These are phyloP conservation scores for Plasmodium billcollinsi DNA, from an alignment of 169 alveolate species.

Conservation along the genomic window DNA sequence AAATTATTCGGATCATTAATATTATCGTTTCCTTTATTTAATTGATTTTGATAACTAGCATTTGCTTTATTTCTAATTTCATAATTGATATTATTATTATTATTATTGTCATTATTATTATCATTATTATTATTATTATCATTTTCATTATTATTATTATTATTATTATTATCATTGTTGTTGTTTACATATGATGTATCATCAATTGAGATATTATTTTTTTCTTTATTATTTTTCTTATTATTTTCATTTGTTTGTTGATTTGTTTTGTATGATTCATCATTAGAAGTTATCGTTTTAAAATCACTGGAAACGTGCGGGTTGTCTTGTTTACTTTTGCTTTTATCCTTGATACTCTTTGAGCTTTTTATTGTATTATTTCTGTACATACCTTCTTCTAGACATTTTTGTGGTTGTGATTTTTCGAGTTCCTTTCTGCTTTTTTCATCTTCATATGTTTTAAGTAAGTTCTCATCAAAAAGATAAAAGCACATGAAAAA, in stretches of 20 bases:
- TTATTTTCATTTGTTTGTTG: not conserved
- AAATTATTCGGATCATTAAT: not conserved
- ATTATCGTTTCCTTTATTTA: not conserved
- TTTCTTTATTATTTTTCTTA: not conserved
- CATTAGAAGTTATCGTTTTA: too few species aligned
- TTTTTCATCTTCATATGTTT: slow-evolving; percentile 38
- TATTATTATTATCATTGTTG: not conserved
- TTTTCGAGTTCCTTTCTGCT: slow-evolving; percentile 12
- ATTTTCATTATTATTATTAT: not conserved
- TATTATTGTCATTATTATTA: not conserved
- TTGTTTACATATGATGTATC: not conserved
- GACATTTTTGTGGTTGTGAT: not conserved
- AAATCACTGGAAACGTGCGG: too few species aligned
- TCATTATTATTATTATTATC: not conserved
- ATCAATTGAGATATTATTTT: not conserved
- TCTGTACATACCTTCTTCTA: slow-evolving; percentile 15
- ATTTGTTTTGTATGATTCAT: not conserved
- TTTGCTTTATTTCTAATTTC: not conserved
- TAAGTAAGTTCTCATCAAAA: slow-evolving; percentile 37
- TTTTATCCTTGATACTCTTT: not conserved
- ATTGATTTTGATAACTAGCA: not conserved
- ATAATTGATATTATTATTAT: not conserved
- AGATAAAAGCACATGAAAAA: slow-evolving; percentile 12
- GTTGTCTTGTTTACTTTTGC: too few species aligned
- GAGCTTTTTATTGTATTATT: not conserved